Base-by-base conservation (phyloP, 2,329 filamentous ascomycete species). In the Diplocarpon rosae region DNA sequence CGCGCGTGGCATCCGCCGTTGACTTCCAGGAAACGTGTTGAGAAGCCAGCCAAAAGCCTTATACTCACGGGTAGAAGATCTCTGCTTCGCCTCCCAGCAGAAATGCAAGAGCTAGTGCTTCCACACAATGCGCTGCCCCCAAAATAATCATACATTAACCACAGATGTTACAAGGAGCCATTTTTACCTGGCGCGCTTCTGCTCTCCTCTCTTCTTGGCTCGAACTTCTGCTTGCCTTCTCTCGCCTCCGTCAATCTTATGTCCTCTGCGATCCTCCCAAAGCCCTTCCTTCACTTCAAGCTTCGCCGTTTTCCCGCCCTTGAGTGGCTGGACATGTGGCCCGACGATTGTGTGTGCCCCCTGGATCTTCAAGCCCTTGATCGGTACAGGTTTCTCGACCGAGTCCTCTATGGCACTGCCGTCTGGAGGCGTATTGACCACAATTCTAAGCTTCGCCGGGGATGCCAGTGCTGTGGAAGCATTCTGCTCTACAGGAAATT, bases 231-330 rank as follows among this genome's bases (percentile, higher is more conserved):
- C 85, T 63, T 76, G 80, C 65, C 92, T 78, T 64, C 92, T 80
- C 72, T 98, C 92, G 72, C 92, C 92, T 60, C 92, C 92, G 66
- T 96, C 89, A 54, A 98, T 81, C 80, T 96, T 96, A 59, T 79
- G 78, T 24, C 92, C 90, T 58, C 81, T 75, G 62, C 75, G 81
- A 58, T 88, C 73, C 69, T 96, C 90, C 92, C 90, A 96, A 70
- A 96, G 83, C 9, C 90, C 88, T 63, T 95, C 89, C 45, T 80
- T 78, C 16, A 85, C 73, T 51, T 72, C 71, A 54, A 96, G 72
- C 41, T 72, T 70, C 10, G 81, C 85, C 8, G 77, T 79, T 33
- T 69, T 67, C 1, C 76, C 73, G 47, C 75, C 76, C 63, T 83
- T 80, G 24, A 89, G 61, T 4, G 79, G 77, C 60, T 81, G 69